Percentiles rank a stretch among this genome's conserved stretches.
These are phyloP conservation scores for Citrus trifoliata DNA, from an alignment of 345 rosid genomes.

Conservation along the genomic window DNA sequence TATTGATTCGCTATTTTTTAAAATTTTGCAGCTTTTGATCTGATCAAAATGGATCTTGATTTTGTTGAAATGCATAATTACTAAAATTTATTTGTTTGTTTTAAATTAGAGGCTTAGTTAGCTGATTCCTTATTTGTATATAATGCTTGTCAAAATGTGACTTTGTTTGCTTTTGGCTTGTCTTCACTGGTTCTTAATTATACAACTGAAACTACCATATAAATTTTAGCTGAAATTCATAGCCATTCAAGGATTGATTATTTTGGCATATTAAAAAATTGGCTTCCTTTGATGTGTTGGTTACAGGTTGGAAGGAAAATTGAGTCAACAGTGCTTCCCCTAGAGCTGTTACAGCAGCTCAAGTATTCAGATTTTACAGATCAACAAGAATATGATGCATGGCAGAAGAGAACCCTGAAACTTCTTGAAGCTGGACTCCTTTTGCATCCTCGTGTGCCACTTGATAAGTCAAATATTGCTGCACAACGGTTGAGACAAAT, in stretches of 20 bases:
- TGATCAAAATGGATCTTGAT: neutral
- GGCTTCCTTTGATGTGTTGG: neutral
- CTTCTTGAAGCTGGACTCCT: conserved; percentile 93
- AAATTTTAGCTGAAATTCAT: neutral
- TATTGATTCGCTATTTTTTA: neutral
- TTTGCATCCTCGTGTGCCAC: conserved; percentile 75
- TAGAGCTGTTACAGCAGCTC: conserved; percentile 90
- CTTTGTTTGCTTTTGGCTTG: conserved; percentile 2
- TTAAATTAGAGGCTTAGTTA: neutral
- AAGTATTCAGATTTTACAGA: conserved; percentile 86
- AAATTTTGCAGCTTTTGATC: neutral
- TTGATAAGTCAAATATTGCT: conserved; percentile 57
- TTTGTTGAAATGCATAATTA: neutral
- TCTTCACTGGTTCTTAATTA: conserved; percentile 1
- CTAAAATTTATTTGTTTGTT: neutral
- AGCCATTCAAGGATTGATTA: neutral
- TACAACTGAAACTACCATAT: neutral
- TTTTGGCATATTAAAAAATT: neutral
- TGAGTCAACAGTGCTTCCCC: conserved; percentile 82
- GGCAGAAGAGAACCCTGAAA: conserved; percentile 81
- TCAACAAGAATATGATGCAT: conserved; percentile 76
- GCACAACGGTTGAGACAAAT: conserved; percentile 75
- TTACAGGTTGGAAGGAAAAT: conserved; percentile 83
- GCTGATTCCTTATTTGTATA: neutral
- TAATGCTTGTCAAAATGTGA: neutral